Evolutionary conservation across 139 green algal genomes (phyloP).

Genomic region (Asterochloris sp.): DNA sequence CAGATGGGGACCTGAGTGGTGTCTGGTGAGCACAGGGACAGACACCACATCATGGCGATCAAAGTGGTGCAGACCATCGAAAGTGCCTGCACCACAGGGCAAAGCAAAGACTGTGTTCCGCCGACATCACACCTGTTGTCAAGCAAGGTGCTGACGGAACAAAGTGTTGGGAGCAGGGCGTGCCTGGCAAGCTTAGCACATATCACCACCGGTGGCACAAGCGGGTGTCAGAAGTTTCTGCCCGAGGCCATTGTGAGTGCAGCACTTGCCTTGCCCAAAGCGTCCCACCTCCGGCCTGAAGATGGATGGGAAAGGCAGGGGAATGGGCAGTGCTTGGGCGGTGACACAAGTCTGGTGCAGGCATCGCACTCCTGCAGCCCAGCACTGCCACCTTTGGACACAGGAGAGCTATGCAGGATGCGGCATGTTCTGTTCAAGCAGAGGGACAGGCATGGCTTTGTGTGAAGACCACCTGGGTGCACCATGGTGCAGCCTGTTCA

Average conservation of each 20-base stretch:
- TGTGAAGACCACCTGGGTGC: background rate
- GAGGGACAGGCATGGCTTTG: background rate
- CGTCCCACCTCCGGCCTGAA: slow-evolving; percentile 11
- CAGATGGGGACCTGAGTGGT: no score
- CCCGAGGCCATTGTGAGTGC: background rate
- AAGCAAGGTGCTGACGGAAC: background rate
- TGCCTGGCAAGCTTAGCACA: background rate
- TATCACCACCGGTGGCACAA: background rate
- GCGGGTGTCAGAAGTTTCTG: background rate
- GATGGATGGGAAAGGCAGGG: slow-evolving; percentile 36
- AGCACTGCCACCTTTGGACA: background rate
- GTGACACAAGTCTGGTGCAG: slow-evolving; percentile 26
- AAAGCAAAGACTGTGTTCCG: no score
- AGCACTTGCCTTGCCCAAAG: slow-evolving; percentile 5
- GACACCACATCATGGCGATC: no score
- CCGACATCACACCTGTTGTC: background rate
- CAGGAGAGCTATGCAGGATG: no score
- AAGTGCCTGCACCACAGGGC: no score
- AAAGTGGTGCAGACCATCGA: no score
- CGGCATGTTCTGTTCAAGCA: background rate
- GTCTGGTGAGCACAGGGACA: no score
- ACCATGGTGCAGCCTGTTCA: background rate
- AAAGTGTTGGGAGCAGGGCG: background rate
- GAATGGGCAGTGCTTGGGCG: slow-evolving; percentile 26
- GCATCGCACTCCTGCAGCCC: slow-evolving; percentile 20